These are phyloP conservation scores for Durio zibethinus DNA, from an alignment of 345 rosid genomes.

Conservation along the genomic window DNA sequence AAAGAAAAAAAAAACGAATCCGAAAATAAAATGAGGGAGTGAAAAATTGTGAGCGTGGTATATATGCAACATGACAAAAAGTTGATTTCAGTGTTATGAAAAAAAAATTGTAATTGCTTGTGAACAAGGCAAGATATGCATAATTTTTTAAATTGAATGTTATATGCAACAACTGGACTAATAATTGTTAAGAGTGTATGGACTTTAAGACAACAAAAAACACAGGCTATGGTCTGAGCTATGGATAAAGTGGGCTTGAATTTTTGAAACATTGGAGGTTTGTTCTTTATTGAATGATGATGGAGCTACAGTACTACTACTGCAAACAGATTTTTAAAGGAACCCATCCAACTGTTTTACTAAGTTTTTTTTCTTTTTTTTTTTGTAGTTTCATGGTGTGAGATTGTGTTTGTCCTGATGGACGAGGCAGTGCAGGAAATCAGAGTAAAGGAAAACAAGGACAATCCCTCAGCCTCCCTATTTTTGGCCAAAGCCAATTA, in stretches of 20 bases:
- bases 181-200: constrained; percentile 5
- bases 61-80: not conserved
- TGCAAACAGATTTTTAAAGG: not conserved
- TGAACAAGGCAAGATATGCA: too few relatives aligned
- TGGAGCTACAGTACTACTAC: not conserved
- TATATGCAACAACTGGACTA: not conserved
- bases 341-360: not conserved
- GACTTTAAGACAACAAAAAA: not conserved
- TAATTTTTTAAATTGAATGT: not conserved
- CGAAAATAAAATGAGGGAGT: too few relatives aligned
- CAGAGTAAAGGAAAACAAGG: not conserved
- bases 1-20: too few relatives aligned
- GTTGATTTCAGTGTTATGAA: not conserved
- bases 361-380: not conserved
- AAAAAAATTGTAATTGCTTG: not conserved
- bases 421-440: not conserved
- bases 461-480: constrained; percentile 15
- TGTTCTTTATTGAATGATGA: constrained; percentile 1
- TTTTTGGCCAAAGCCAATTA: constrained; percentile 21
- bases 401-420: constrained; percentile 12
- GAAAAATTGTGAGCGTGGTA: not conserved
- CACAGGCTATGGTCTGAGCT: not conserved
- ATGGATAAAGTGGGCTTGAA: not conserved
- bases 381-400: not conserved
- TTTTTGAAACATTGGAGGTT: not conserved